Base-by-base conservation (phyloP, 306 rosid genomes). In the Gastrolobium bilobum region DNA sequence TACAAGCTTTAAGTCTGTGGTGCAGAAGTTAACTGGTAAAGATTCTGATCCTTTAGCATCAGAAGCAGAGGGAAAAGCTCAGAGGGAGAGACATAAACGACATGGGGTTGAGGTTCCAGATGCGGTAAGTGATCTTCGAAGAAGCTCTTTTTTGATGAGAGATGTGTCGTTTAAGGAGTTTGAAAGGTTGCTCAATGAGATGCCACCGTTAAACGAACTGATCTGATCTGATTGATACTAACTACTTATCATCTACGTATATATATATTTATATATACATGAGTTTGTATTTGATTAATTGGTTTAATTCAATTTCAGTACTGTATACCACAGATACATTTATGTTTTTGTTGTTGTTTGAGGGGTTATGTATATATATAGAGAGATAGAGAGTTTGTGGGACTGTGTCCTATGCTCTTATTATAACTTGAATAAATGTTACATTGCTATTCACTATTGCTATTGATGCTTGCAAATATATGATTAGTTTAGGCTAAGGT, bases 21-120 rank as follows among this genome's bases (percentile, higher is more conserved):
- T 91, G 29, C 98, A 93, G 74, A 89, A 82, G 76, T 86, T 93
- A 1, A 93, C 98, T 1, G 98, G 97, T 6, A 89, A 85, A 51
- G 92, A 88, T 72, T 86, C 91, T n/a, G 50, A 83, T n/a, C 2
- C 4, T 3, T 64, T 44, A 29, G 58, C 2, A 15, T 26, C 60
- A 39, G 52, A 7, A 59, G 79, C 31, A 30, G 53, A 20, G 26
- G 26, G 20, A 61, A 48, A 42, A 29, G 4, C 3, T 38, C 2
- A 47, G 7, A 54, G n/a, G 13, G 6, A 66, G 3, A 66, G 58
- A 39, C 26, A 82, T 42, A 15, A 14, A 10, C 35, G 31, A 37
- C 6, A 38, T 57, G 47, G 10, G 3, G 42, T 20, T n/a, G 46
- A 64, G 10, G 39, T n/a, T 29, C 5, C 51, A 64, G 1, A 26